Evolutionary conservation across 106 monocot genomes (phyloP), one percentile per base, ranked within the genome.

Genomic region (Triglochin maritima): DNA sequence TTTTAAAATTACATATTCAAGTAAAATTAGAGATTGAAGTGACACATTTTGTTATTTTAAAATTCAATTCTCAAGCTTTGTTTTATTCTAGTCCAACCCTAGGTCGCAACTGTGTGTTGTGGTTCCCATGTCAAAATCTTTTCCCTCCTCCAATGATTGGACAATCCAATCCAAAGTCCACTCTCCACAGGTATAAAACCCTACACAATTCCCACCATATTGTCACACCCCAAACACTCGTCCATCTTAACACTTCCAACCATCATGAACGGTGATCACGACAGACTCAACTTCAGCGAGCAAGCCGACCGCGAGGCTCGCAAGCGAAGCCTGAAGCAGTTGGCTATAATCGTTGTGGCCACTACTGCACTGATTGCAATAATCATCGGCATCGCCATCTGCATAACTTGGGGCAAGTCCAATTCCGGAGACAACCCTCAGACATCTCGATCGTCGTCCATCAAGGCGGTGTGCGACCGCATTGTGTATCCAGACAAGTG

Each of bases 321-420:
- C 49, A 46, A 48, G 10, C 15, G 70, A 41, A 47, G 49, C 14
- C 9, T n/a, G 16, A 71, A 71, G 70, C 7, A 60, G 13, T 5
- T 71, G 4, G 50, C 17, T 50, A 60, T 60, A 59, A 71, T 70
- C 17, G 60, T 54, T 59, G 42, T 68, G 9, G 67, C 75, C n/a
- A 15, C 45, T 5, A 44, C 68, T 10, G 50, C 56, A 13, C 49
- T 75, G 58, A 11, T 60, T 9, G 60, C 51, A 14, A 44, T 75
- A 48, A 44, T 68, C 59, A 53, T 41, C 51, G 53, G 58, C 11
- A 56, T 69, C 17, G 81, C 66, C 69, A 50, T 78, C 7, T 9
- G 17, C 15, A 6, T 17, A 1, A 46, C 63, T 44, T 45, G 45
- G n/a, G 15, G 47, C 45, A 66, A 53, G 10, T 11, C 16, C 57